Evolutionary conservation across 768 basidiomycete genomes (phyloP).

Genomic region (Trametopsis cervina): DNA sequence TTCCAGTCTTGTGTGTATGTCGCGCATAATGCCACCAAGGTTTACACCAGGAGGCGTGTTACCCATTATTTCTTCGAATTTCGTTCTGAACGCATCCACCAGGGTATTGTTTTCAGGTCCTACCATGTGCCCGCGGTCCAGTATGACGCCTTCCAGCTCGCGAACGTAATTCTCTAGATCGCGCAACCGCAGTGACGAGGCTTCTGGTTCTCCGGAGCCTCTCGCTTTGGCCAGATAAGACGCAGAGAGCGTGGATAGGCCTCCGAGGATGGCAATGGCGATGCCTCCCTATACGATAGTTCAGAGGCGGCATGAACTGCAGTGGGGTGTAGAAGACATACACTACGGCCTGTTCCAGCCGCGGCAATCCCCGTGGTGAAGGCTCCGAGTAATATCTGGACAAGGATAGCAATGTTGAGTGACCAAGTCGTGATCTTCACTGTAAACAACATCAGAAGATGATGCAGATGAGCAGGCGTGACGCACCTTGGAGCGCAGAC

Average conservation of each 20-base stretch:
- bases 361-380: constrained; percentile 60
- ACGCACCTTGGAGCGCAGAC: constrained; percentile 37
- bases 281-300: constrained; percentile 37
- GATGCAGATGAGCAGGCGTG: neutral
- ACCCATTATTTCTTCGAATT: constrained; percentile 44
- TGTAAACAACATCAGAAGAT: constrained; percentile 10
- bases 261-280: constrained; percentile 40
- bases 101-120: constrained; percentile 27
- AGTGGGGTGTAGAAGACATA: constrained; percentile 58
- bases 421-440: constrained; percentile 25
- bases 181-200: constrained; percentile 46
- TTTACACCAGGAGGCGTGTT: too few relatives aligned
- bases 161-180: constrained; percentile 65
- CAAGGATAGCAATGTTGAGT: constrained; percentile 43
- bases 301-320: constrained; percentile 27
- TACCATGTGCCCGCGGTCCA: constrained; percentile 43
- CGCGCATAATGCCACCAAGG: too few relatives aligned
- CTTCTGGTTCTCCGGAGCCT: constrained; percentile 64
- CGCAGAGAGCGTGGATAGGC: constrained; percentile 59
- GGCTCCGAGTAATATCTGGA: constrained; percentile 58
- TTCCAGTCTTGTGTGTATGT: too few relatives aligned
- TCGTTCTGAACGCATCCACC: constrained; percentile 28
- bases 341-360: constrained; percentile 37
- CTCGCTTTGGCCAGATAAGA: constrained; percentile 67
- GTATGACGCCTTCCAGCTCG: constrained; percentile 46